phyloP scores from a whole-genome alignment of 495 filamentous ascomycete genomes.

The Podospora tetraspora region DNA sequence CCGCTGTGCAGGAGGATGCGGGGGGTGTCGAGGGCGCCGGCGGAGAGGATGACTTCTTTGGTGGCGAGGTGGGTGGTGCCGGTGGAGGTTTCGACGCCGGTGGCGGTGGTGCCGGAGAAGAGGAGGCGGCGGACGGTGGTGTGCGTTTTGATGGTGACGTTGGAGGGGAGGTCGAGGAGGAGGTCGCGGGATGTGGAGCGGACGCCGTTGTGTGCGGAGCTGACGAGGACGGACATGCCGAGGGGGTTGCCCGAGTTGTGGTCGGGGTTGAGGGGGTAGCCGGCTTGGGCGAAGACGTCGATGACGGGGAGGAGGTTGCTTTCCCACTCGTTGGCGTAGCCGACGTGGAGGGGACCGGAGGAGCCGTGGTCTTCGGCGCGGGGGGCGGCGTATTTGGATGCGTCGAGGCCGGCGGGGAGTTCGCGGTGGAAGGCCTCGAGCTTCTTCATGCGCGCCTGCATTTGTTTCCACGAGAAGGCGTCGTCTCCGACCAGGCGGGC shows the following conservation, averaged over 20 bases:
- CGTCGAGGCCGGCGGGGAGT: slow-evolving; percentile 31
- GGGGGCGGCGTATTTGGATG: slow-evolving; percentile 32
- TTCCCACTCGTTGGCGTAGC: slow-evolving; percentile 47
- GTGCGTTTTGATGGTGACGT: slow-evolving; percentile 48
- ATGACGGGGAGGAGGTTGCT: slow-evolving; percentile 36
- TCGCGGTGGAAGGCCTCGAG: slow-evolving; percentile 50
- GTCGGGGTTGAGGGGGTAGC: slow-evolving; percentile 48
- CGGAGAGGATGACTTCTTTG: slow-evolving; percentile 56
- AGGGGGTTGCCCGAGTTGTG: slow-evolving; percentile 58
- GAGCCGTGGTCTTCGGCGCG: slow-evolving; percentile 44
- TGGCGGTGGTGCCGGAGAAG: slow-evolving; percentile 42
- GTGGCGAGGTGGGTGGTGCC: slow-evolving; percentile 39
- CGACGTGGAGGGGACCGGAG: slow-evolving; percentile 43
- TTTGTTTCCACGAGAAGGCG: slow-evolving; percentile 46
- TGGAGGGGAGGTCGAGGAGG: slow-evolving; percentile 37
- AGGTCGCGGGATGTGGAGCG: slow-evolving; percentile 51
- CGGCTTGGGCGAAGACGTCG: slow-evolving; percentile 42
- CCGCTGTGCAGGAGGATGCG: slow-evolving; percentile 61
- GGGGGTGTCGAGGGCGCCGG: slow-evolving; percentile 54
- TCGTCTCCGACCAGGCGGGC: slow-evolving; percentile 37
- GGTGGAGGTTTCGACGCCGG: slow-evolving; percentile 46
- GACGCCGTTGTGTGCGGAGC: slow-evolving; percentile 42
- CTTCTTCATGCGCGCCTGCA: slow-evolving; percentile 43
- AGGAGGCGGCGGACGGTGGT: slow-evolving; percentile 47
- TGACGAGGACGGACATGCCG: slow-evolving; percentile 48